A percentile compares a stretch with the other conserved stretches of the same genome.
Conservation (phyloP, 2,329 filamentous ascomycete species). For the Colletotrichum brevisporum region DNA sequence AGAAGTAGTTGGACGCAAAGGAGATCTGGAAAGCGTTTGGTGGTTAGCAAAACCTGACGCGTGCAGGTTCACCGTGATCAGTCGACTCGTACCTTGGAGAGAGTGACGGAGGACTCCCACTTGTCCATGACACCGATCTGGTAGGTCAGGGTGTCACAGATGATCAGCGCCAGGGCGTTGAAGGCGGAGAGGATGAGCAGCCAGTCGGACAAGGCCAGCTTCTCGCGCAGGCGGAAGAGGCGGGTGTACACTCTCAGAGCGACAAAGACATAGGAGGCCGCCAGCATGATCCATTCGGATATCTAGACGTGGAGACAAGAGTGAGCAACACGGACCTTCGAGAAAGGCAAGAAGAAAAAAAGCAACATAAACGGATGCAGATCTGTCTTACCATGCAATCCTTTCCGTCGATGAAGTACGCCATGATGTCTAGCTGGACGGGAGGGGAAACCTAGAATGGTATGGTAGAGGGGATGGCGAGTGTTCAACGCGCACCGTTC, state of each 20-base stretch:
- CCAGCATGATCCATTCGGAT: conserved; percentile 52
- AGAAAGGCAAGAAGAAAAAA: neutral
- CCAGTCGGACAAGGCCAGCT: conserved; percentile 48
- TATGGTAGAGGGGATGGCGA: neutral
- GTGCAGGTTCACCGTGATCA: accelerated
- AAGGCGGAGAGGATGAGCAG: conserved; percentile 48
- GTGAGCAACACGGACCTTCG: neutral
- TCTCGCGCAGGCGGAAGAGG: conserved; percentile 48
- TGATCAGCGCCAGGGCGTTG: conserved; percentile 50
- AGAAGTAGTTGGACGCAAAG: conserved; percentile 54
- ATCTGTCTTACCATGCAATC: conserved; percentile 44
- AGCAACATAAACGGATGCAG: neutral
- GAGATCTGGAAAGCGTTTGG: conserved; percentile 44
- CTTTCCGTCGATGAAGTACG: conserved; percentile 44
- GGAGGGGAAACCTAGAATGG: neutral
- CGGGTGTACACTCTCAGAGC: conserved; percentile 50
- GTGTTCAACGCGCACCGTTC: neutral
- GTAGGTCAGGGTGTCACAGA: conserved; percentile 52
- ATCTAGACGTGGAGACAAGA: conserved; percentile 41
- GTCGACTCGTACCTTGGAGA: conserved; percentile 47
- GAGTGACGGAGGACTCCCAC: conserved; percentile 47
- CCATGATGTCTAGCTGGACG: conserved; percentile 36
- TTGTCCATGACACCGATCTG: conserved; percentile 49
- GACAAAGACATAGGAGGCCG: conserved; percentile 46
- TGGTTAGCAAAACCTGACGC: neutral